These are phyloP conservation scores for Rubia occidens DNA, from an alignment of 305 asterid genomes.

Conservation along the genomic window DNA sequence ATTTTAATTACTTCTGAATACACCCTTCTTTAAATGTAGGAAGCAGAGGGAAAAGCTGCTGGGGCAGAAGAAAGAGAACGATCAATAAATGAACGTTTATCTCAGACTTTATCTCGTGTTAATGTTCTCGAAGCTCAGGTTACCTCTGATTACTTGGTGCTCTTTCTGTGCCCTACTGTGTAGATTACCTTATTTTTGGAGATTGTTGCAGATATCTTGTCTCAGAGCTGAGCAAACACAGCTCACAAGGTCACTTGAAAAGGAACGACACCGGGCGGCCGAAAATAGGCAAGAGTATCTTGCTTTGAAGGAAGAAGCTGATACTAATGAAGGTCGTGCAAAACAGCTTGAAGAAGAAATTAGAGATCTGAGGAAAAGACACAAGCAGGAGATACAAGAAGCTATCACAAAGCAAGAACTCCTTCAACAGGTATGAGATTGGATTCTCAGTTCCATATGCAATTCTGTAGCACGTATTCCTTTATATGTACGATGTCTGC, in stretches of 20 bases:
- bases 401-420: conserved; percentile 70
- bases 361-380: conserved; percentile 63
- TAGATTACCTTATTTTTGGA: conserved; percentile 26
- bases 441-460: conserved; percentile 4
- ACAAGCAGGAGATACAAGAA: conserved; percentile 78
- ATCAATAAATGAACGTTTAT: conserved; percentile 57
- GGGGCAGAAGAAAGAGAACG: conserved; percentile 83
- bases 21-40: conserved; percentile 34
- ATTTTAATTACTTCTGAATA: background rate
- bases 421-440: conserved; percentile 53
- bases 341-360: conserved; percentile 66
- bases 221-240: conserved; percentile 95
- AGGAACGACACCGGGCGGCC: conserved; percentile 81
- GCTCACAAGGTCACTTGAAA: conserved; percentile 70
- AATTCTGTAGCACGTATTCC: background rate
- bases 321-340: conserved; percentile 70
- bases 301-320: conserved; percentile 91
- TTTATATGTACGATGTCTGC: background rate
- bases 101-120: conserved; percentile 72
- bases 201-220: conserved; percentile 66
- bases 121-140: conserved; percentile 96
- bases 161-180: conserved; percentile 7
- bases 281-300: conserved; percentile 89
- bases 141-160: conserved; percentile 9
- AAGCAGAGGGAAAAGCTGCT: conserved; percentile 83